Conservation (phyloP, 306 rosid genomes). For the Canavalia gladiata region DNA sequence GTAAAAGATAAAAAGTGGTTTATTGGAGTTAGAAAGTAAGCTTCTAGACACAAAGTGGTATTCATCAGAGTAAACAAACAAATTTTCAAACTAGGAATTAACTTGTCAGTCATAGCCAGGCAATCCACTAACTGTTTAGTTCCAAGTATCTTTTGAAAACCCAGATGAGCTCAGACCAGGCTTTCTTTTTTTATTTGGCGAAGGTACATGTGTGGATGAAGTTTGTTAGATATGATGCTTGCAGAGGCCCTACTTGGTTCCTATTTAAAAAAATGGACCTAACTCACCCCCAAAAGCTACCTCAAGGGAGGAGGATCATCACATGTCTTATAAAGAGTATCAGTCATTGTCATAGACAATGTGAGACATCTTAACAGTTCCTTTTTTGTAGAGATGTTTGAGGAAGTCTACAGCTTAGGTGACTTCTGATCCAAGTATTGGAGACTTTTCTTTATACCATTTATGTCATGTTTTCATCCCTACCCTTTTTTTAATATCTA, state of each 20-base stretch:
- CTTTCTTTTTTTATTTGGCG: not conserved
- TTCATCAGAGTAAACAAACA: not conserved
- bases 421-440: not conserved
- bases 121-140: not conserved
- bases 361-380: not conserved
- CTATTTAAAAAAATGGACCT: too few species aligned
- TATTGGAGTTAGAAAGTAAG: not conserved
- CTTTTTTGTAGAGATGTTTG: constrained; percentile 6
- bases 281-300: too few species aligned
- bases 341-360: too few species aligned
- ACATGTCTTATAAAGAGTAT: too few species aligned
- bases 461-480: not conserved
- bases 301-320: too few species aligned
- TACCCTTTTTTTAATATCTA: not conserved
- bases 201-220: constrained; percentile 22
- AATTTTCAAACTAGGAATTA: not conserved
- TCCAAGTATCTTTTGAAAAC: not conserved
- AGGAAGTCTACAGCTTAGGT: not conserved
- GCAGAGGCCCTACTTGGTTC: constrained; percentile 18
- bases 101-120: constrained; percentile 6
- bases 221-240: constrained; percentile 19
- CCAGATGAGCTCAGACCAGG: constrained; percentile 1
- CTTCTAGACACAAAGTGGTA: not conserved
- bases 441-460: constrained; percentile 1
- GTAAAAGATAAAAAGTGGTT: not conserved